Base-by-base conservation (phyloP, 805 yeast genomes). In the Sugiyamaella qingdaonensis region DNA sequence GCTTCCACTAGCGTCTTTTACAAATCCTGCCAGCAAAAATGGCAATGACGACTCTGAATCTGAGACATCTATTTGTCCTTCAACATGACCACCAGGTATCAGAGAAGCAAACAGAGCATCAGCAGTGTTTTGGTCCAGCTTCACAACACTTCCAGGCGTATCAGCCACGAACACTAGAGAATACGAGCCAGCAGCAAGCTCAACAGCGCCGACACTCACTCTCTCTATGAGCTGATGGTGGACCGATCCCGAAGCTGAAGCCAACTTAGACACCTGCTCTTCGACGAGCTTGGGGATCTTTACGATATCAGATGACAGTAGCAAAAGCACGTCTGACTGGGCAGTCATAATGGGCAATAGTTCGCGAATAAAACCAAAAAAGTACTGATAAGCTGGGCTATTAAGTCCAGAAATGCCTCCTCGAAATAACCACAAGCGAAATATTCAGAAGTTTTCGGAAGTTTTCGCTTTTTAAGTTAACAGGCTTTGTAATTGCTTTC, bases 1-100 rank as follows among this genome's bases (percentile, higher is more conserved):
- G 64, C 56, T 2, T 70, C 66, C 69, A 27, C 65, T 71, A 21
- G 65, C 66, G 13, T 57, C 61, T 4, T 75, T 70, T n/a, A 79
- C 69, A 57, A 86, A 84, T 0, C 91, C 92, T 32, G 77, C 75
- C 74, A 84, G 75, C 49, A 86, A 72, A 24, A 83, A 91, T 60
- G 84, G 85, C 51, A 88, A 65, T 5, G 62, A 44, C 4, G 49
- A 18, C 11, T 44, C 19, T 16, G 49, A 14, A 16, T 52, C 32
- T 0, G 52, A 33, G 14, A 55, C 46, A 32, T 55, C 51, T 10
- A 63, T 46, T 1, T 59, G 58, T 16, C 76, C 76, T 5, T 50
- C 49, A 11, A 73, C 49, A 18, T 36, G 46, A 27, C 72, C 76
- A 2, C 65, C 64, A 16, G 67, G 63, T 18, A 54, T 53, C 53